A percentile compares a stretch with the other conserved stretches of the same genome.
phyloP scores from a whole-genome alignment of 306 rosid species.

The Lathyrus aphaca region DNA sequence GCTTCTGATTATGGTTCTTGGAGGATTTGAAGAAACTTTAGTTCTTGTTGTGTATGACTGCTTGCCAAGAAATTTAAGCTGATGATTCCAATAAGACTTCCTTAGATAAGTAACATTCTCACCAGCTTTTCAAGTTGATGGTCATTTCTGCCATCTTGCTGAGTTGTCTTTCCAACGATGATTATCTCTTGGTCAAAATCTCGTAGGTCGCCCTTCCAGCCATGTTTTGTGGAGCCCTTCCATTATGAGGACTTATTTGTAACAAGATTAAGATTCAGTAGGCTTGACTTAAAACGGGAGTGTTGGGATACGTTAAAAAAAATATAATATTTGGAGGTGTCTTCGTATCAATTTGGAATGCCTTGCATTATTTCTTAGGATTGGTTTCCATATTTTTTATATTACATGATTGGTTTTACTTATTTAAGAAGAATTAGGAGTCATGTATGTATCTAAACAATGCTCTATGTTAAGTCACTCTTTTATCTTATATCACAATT shows the following conservation, averaged over 20 bases:
- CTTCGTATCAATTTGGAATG: neutral
- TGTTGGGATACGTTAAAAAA: neutral
- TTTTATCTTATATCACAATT: slow-evolving; percentile 4
- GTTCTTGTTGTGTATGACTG: neutral
- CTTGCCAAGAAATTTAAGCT: neutral
- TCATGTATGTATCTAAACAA: neutral
- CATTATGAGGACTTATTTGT: neutral
- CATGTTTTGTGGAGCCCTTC: neutral
- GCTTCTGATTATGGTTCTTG: neutral
- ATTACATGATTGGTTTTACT: slow-evolving; percentile 3
- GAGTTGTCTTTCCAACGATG: neutral
- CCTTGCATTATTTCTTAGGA: neutral
- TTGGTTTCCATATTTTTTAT: neutral
- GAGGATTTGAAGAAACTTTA: neutral
- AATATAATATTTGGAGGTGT: neutral
- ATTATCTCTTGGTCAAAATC: neutral
- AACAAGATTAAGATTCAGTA: neutral
- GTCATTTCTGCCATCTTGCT: neutral
- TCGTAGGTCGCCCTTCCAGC: neutral
- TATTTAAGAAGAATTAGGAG: slow-evolving; percentile 1
- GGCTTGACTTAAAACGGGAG: neutral
- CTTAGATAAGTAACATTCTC: neutral
- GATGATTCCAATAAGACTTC: neutral
- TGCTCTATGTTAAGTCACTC: neutral
- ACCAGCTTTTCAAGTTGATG: neutral